These are phyloP conservation scores for Cryphonectria naterciae DNA, from an alignment of 2,329 filamentous ascomycete genomes.

Conservation along the genomic window DNA sequence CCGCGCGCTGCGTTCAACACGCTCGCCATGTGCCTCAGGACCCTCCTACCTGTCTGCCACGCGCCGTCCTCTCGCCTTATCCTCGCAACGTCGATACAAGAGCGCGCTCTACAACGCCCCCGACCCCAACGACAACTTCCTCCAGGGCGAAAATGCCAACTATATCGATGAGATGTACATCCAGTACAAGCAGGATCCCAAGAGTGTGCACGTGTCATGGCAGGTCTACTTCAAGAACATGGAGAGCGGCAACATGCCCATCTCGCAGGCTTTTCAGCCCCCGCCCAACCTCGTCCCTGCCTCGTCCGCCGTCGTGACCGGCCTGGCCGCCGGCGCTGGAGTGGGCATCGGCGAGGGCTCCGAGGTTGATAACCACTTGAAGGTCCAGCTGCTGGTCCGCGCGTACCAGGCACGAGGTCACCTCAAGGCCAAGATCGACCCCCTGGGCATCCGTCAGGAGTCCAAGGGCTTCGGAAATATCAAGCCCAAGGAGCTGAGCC, in stretches of 20 bases:
- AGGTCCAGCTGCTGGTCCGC: constrained; percentile 94
- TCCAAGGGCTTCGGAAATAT: constrained; percentile 81
- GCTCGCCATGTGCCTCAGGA: constrained; percentile 46
- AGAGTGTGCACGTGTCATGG: constrained; percentile 96
- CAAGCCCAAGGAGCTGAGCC: constrained; percentile 88
- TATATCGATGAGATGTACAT: constrained; percentile 99
- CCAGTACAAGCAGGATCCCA: constrained; percentile 92
- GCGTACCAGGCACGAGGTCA: constrained; percentile 98
- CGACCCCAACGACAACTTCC: constrained; percentile 93
- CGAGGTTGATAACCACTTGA: constrained; percentile 93
- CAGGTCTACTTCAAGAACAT: constrained; percentile 99
- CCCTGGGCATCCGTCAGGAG: constrained; percentile 88
- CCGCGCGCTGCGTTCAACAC: constrained; percentile 38
- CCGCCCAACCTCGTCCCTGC: constrained; percentile 89
- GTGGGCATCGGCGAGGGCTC: constrained; percentile 69
- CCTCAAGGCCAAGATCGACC: constrained; percentile 97
- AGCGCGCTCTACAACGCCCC: constrained; percentile 59
- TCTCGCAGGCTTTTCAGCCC: constrained; percentile 94
- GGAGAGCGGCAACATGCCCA: constrained; percentile 97
- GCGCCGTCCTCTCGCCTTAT: constrained; percentile 55
- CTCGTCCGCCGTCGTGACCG: constrained; percentile 76
- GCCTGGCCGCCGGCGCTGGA: constrained; percentile 70
- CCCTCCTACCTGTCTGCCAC: constrained; percentile 43
- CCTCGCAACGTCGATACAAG: constrained; percentile 57
- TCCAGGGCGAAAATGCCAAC: constrained; percentile 95